These are phyloP conservation scores for Alternaria sp. DNA, from an alignment of 2,329 filamentous ascomycete genomes.

Conservation along the genomic window DNA sequence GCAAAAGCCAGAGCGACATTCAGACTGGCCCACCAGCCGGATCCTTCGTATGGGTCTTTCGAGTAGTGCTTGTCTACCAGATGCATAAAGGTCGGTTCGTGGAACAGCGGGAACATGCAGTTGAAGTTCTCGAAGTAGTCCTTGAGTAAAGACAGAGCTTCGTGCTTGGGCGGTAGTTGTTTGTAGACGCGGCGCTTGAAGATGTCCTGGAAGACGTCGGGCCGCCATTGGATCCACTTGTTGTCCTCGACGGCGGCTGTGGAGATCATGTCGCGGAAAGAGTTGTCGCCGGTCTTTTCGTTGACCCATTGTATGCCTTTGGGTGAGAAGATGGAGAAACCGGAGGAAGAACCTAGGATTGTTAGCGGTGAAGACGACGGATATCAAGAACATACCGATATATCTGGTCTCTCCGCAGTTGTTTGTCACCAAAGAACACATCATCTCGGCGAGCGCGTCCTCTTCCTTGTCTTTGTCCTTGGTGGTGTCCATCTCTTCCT, in stretches of 20 bases:
- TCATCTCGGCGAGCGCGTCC: constrained; percentile 92
- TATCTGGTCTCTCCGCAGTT: constrained; percentile 94
- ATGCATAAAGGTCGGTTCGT: constrained; percentile 98
- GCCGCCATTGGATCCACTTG: constrained; percentile 97
- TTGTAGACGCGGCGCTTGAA: constrained; percentile 86
- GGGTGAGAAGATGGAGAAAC: constrained; percentile 98
- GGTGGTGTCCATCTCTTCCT: constrained; percentile 45
- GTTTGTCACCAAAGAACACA: constrained; percentile 97
- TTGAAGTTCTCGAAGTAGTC: constrained; percentile 99
- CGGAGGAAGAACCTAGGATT: constrained; percentile 82
- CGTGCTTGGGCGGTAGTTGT: constrained; percentile 81
- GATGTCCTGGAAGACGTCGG: constrained; percentile 93
- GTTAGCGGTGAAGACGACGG: constrained; percentile 10
- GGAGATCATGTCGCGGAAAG: constrained; percentile 94
- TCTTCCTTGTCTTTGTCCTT: constrained; percentile 67
- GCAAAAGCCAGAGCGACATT: constrained; percentile 95
- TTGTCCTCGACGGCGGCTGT: constrained; percentile 86
- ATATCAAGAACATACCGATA: constrained; percentile 69
- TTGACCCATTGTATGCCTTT: constrained; percentile 99
- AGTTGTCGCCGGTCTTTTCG: constrained; percentile 92
- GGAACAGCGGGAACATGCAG: constrained; percentile 96
- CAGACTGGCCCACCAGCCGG: constrained; percentile 97
- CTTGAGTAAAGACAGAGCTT: constrained; percentile 84
- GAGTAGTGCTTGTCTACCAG: constrained; percentile 94
- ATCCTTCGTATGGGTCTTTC: constrained; percentile 87